Conservation (phyloP, 169 alveolate genomes). For the Besnoitia besnoiti region DNA sequence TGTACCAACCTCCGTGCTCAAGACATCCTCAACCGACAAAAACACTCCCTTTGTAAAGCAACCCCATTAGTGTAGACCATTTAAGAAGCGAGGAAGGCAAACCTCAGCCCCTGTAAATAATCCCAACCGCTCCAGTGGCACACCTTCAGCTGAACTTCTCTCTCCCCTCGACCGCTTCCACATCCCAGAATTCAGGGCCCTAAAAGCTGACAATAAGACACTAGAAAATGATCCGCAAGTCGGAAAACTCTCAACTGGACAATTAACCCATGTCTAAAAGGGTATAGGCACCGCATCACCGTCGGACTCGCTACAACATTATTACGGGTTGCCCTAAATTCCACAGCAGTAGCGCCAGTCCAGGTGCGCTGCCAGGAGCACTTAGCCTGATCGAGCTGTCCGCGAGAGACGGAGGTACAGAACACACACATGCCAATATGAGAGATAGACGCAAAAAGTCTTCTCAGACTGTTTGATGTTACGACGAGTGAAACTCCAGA, state of each 20-base stretch:
- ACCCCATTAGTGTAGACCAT: background rate
- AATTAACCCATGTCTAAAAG: background rate
- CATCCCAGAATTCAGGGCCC: background rate
- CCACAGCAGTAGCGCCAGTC: constrained; percentile 11
- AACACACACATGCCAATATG: constrained; percentile 10
- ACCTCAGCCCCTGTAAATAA: background rate
- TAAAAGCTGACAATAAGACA: constrained; percentile 8
- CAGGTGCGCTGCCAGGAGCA: constrained; percentile 5
- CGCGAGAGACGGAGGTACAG: background rate
- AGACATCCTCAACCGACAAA: constrained; percentile 11
- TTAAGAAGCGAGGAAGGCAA: background rate
- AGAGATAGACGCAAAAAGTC: background rate
- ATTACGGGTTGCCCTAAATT: background rate
- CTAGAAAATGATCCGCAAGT: background rate
- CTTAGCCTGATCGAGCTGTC: background rate
- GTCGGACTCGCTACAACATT: background rate
- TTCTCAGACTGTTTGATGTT: background rate
- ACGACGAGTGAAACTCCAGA: background rate
- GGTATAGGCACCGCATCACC: background rate
- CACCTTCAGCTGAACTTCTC: background rate
- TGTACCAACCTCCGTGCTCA: background rate
- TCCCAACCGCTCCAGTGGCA: background rate
- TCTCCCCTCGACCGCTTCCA: background rate
- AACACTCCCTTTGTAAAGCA: constrained; percentile 1
- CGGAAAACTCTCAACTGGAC: constrained; percentile 1